phyloP scores from a whole-genome alignment of 1,284 basidiomycete species.

The Butyriboletus appendiculatus region DNA sequence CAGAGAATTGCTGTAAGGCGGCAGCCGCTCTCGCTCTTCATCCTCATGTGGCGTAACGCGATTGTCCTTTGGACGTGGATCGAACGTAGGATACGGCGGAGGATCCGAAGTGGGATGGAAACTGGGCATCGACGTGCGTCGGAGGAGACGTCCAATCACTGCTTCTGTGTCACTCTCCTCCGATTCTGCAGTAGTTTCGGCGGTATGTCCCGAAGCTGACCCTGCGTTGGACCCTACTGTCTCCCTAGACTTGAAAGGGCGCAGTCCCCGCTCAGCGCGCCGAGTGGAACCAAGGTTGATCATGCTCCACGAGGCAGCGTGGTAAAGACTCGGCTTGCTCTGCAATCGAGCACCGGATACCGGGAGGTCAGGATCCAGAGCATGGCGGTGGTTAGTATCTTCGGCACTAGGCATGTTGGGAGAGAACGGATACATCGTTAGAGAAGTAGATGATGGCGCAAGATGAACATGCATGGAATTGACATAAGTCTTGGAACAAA shows the following conservation, averaged over 20 bases:
- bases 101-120: conserved; percentile 35
- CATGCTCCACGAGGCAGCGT: conserved; percentile 50
- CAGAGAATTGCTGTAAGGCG: conserved; percentile 81
- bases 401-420: conserved; percentile 7
- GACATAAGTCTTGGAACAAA: conserved; percentile 26
- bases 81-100: conserved; percentile 37
- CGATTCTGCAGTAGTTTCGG: conserved; percentile 15
- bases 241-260: conserved; percentile 17
- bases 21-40: conserved; percentile 84
- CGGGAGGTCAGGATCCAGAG: conserved; percentile 4
- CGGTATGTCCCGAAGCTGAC: conserved; percentile 13
- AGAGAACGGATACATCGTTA: conserved; percentile 19
- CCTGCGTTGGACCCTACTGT: conserved; percentile 7
- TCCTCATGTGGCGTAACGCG: conserved; percentile 15
- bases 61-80: conserved; percentile 23
- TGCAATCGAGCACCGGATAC: conserved; percentile 11
- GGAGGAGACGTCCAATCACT: conserved; percentile 28
- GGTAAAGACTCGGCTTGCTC: conserved; percentile 29
- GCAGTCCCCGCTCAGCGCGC: conserved; percentile 9
- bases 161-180: conserved; percentile 28
- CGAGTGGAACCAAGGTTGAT: conserved; percentile 40
- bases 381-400: background rate
- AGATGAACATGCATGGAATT: conserved; percentile 5
- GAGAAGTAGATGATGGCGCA: conserved; percentile 12
- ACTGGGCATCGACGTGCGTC: conserved; percentile 37